phyloP scores from a whole-genome alignment of 192 early-diverging fungal genomes.

The Backusella tuberculispora region DNA sequence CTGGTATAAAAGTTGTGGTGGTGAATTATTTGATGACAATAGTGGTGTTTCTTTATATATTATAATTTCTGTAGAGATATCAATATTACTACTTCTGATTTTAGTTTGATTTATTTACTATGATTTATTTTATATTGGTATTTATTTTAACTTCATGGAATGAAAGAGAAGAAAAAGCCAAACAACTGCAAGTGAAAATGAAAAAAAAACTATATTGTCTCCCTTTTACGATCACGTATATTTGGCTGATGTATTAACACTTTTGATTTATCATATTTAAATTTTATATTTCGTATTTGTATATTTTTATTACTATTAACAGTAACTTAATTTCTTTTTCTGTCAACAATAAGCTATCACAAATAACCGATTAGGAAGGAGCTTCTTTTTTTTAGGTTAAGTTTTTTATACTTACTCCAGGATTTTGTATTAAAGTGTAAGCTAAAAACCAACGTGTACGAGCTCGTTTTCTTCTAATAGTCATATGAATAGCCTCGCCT shows the following conservation, averaged over 20 bases:
- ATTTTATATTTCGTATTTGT: not conserved
- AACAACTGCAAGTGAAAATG: too few species aligned
- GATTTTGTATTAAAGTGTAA: constrained; percentile 40
- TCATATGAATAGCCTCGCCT: not conserved
- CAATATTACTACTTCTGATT: too few species aligned
- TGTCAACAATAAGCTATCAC: constrained; percentile 4
- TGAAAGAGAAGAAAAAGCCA: too few species aligned
- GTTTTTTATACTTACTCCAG: constrained; percentile 19
- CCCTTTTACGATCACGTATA: too few species aligned
- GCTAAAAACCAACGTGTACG: constrained; percentile 42
- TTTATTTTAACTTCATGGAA: too few species aligned
- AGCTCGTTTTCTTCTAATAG: constrained; percentile 14
- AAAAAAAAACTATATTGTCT: too few species aligned
- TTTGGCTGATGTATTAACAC: not conserved
- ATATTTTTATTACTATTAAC: not conserved
- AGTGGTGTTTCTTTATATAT: too few species aligned
- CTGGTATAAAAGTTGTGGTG: too few species aligned
- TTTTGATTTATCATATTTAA: not conserved
- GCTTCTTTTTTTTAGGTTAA: not conserved
- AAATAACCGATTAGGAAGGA: not conserved
- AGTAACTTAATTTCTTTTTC: not conserved
- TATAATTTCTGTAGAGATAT: too few species aligned
- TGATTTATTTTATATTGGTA: too few species aligned
- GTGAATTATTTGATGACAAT: too few species aligned
- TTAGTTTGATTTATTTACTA: too few species aligned